Percentiles rank a stretch among this genome's conserved stretches.
phyloP scores from a whole-genome alignment of 441 rosid genomes.

The Erysimum cheiri region DNA sequence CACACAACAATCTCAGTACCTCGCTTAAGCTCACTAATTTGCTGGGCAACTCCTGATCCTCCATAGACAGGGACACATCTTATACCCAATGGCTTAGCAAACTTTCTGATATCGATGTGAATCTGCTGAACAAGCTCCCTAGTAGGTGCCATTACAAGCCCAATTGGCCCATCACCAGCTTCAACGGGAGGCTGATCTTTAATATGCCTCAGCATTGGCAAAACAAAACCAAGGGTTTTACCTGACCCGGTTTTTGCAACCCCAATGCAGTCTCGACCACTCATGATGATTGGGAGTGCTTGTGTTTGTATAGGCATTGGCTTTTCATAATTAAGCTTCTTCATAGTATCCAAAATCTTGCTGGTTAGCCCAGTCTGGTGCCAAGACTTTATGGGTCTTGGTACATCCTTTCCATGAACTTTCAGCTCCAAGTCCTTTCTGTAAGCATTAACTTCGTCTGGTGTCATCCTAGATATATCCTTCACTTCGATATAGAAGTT shows the following conservation, averaged over 20 bases:
- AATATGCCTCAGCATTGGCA: constrained; percentile 98
- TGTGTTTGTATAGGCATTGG: constrained; percentile 99
- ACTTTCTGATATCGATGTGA: constrained; percentile 90
- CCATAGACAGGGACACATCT: constrained; percentile 96
- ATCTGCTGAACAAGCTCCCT: constrained; percentile 99
- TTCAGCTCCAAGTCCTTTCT: constrained; percentile 51
- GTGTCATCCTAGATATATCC: constrained; percentile 78
- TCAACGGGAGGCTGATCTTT: constrained; percentile 96
- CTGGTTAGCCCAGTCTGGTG: constrained; percentile 89
- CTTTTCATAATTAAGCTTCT: constrained; percentile 82
- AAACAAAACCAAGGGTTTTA: constrained; percentile 92
- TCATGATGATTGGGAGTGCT: constrained; percentile 92
- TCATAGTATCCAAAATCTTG: constrained; percentile 84
- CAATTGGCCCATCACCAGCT: constrained; percentile 95
- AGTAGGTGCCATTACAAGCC: constrained; percentile 97
- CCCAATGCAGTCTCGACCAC: constrained; percentile 97
- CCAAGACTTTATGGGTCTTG: constrained; percentile 91
- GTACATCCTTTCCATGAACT: constrained; percentile 77
- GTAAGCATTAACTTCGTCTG: constrained; percentile 68
- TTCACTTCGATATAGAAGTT: constrained; percentile 87
- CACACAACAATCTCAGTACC: constrained; percentile 98
- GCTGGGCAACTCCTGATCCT: constrained; percentile 99
- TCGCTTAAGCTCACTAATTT: constrained; percentile 89
- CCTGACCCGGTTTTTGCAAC: constrained; percentile 97
- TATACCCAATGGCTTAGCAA: constrained; percentile 73